Evolutionary conservation across 2,329 filamentous ascomycete genomes (phyloP).

Genomic region (Sphaerulina musiva): DNA sequence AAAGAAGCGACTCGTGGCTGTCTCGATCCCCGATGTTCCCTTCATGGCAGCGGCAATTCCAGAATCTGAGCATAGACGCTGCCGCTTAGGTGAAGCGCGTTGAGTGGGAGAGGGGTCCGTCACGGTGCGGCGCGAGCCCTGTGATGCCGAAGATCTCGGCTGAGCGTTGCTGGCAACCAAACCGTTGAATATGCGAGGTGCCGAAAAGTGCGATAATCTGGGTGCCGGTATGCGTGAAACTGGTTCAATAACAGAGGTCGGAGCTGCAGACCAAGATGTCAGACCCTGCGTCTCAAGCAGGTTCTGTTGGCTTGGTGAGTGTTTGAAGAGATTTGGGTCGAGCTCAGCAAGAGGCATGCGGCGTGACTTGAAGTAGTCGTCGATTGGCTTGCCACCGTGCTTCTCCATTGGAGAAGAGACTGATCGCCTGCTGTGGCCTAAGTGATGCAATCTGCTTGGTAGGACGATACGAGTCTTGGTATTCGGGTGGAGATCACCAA

Average conservation of each 20-base stretch:
- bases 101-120: conserved; percentile 30
- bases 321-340: conserved; percentile 61
- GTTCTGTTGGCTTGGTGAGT: conserved; percentile 58
- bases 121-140: conserved; percentile 37
- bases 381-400: conserved; percentile 52
- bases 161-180: conserved; percentile 22
- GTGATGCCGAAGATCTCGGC: conserved; percentile 38
- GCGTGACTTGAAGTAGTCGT: conserved; percentile 58
- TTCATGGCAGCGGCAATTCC: conserved; percentile 27
- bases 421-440: conserved; percentile 22
- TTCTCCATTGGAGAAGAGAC: conserved; percentile 48
- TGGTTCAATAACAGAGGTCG: conserved; percentile 30
- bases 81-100: conserved; percentile 20
- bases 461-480: conserved; percentile 62
- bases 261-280: conserved; percentile 50
- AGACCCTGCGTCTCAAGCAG: conserved; percentile 50
- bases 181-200: conserved; percentile 16
- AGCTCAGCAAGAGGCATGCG: conserved; percentile 60
- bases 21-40: conserved; percentile 20
- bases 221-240: conserved; percentile 20
- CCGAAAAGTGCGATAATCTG: conserved; percentile 20
- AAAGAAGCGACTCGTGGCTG: conserved; percentile 44
- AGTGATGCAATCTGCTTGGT: conserved; percentile 28
- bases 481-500: conserved; percentile 79
- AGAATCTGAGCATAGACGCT: conserved; percentile 39